A percentile compares a stretch with the other conserved stretches of the same genome.
Conservation (phyloP, 2,329 filamentous ascomycete genomes). For the Byssothecium circinans region DNA sequence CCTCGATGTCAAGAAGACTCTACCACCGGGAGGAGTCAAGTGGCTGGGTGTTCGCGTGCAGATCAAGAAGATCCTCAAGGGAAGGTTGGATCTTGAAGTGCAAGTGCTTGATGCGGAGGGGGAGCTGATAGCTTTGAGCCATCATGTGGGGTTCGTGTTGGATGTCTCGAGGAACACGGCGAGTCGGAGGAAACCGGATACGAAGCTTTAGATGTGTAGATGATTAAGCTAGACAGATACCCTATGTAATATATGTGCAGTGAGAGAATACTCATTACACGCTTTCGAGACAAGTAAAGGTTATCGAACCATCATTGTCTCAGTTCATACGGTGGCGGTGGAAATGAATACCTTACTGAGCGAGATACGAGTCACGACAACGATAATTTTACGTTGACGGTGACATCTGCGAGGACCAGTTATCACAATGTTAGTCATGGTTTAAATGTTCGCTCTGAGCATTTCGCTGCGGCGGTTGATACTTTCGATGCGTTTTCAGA, state of each 20-base stretch:
- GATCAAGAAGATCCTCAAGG: conserved; percentile 69
- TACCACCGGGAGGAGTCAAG: conserved; percentile 69
- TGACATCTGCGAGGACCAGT: too few species aligned
- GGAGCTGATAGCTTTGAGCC: conserved; percentile 67
- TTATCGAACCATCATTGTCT: too few species aligned
- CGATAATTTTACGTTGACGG: neutral
- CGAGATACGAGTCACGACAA: too few species aligned
- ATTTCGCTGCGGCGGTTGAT: too few species aligned
- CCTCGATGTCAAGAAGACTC: conserved; percentile 72
- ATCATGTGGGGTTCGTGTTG: conserved; percentile 68
- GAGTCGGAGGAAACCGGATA: conserved; percentile 47
- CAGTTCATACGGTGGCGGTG: too few species aligned
- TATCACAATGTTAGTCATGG: too few species aligned
- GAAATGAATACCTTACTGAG: too few species aligned
- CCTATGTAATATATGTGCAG: neutral
- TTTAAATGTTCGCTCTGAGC: too few species aligned
- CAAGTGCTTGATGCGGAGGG: conserved; percentile 64
- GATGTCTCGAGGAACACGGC: conserved; percentile 65
- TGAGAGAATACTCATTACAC: too few species aligned
- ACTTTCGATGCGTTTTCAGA: neutral
- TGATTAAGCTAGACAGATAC: conserved; percentile 1
- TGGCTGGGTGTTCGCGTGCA: conserved; percentile 70
- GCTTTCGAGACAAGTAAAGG: too few species aligned
- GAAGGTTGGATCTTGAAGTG: conserved; percentile 74
- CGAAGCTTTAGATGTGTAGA: conserved; percentile 35